Conservation (phyloP, 768 basidiomycete species). For the Pisolithus marmoratus region DNA sequence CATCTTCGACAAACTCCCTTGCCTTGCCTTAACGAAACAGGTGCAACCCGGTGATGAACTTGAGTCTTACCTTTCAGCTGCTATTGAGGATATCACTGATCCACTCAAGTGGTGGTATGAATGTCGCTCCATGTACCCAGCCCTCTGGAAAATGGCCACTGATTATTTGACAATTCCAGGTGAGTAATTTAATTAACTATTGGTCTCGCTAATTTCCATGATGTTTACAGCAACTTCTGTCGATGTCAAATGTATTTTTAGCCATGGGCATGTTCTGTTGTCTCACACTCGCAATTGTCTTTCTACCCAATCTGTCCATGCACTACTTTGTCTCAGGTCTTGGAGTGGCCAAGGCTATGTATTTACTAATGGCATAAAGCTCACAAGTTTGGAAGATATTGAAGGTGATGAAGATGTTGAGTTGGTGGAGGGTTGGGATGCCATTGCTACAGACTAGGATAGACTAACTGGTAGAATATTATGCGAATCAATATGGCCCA, state of each 20-base stretch:
- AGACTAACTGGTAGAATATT: no score
- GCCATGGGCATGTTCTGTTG: constrained; percentile 20
- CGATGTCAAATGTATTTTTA: constrained; percentile 25
- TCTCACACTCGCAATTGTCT: constrained; percentile 21
- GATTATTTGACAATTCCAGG: background rate
- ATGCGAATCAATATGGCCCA: no score
- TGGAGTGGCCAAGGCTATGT: no score
- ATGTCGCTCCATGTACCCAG: background rate
- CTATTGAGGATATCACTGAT: background rate
- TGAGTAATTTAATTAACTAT: background rate
- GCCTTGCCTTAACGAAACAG: background rate
- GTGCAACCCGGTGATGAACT: no score
- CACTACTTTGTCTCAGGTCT: constrained; percentile 26
- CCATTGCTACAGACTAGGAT: constrained; percentile 7
- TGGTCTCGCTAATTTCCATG: background rate
- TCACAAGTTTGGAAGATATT: constrained; percentile 4
- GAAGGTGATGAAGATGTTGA: constrained; percentile 9
- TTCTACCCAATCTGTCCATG: constrained; percentile 20
- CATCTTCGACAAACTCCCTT: constrained; percentile 1
- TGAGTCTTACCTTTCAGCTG: background rate
- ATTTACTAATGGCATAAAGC: no score
- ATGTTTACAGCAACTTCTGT: constrained; percentile 24
- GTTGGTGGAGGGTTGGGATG: constrained; percentile 15
- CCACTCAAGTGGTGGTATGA: background rate
- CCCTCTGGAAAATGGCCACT: background rate